Evolutionary conservation across 1,284 basidiomycete genomes (phyloP), one percentile per base, ranked within the genome.

Genomic region (Ganoderma lucidum): DNA sequence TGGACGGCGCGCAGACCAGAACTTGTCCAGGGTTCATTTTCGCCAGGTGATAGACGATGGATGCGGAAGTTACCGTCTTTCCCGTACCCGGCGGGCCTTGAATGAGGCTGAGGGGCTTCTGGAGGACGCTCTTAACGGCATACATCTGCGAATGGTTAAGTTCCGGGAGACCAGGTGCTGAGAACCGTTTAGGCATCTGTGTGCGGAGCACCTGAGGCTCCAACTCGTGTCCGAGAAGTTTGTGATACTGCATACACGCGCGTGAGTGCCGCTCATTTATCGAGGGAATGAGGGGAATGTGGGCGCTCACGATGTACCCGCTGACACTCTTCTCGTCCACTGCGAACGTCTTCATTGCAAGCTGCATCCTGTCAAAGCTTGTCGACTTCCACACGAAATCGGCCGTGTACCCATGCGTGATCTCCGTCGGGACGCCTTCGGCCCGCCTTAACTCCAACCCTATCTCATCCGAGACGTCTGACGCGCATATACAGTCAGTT

Each of bases 311-410:
- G 70, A 99, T 99, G 78, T 98, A 99, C 5, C 96, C 97, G 78
- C 96, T 97, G 75, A 99, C 97, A 80, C 96, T 98, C 86, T 98
- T 98, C 82, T 99, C 97, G 76, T 99, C 97, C 32, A 99, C 93
- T 12, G 98, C 97, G 80, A 99, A 99, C 1, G 96, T 98, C 86
- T 98, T 98, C 96, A 99, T 98, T 1, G 98, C 98, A 62, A 95
- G 86, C 80, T 99, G 98, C 98, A 99, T 99, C 65, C 98, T 90
- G 80, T 99, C 97, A 76, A 99, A 99, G 78, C 96, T 98, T 0
- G 98, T 99, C 8, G 96, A 96, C 82, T 99, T 99, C 98, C 98
- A 99, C 17, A 99, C 96, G 78, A 99, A 99, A 80, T 99, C 98
- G 55, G 93, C 97, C 0, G 94, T 93, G 78, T 98, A 99, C 75